Evolutionary conservation across 2,329 filamentous ascomycete species (phyloP), one percentile per base, ranked within the genome.

Genomic region (Aspergillus niger): DNA sequence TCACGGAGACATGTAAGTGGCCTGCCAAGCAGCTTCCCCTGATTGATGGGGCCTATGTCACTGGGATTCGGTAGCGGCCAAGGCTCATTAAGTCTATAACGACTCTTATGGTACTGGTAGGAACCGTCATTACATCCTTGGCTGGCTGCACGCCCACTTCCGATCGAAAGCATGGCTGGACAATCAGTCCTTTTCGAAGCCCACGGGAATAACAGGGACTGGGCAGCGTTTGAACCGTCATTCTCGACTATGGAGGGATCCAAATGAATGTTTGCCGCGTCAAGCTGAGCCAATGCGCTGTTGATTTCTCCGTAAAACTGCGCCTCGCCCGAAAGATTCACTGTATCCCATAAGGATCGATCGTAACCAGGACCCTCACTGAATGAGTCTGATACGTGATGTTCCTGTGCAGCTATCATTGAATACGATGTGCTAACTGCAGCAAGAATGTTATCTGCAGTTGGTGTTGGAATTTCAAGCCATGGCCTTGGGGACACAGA

Each of bases 1-100:
- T 73, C 66, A 11, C 26, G 67, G 41, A 60, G 62, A 58, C 65
- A 65, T 5, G 64, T 7, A 1, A 47, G 57, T n/a, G 65, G 26
- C 39, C 58, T 62, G 8, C 58, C 55, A 8, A n/a, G 6, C 13
- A 38, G 15, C 36, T 44, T 55, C 5, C 59, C 54, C 26, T 59
- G 54, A 8, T 22, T 38, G 11, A 44, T 3, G 20, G 41, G 24
- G 55, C 30, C 41, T 8, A 13, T 13, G n/a, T 44, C 24, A 26
- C 20, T 6, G 47, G n/a, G 15, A 30, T 8, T 17, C 47, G 15
- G 47, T 39, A 38, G 38, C 5, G 60, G 10, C 26, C 51, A 32
- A n/a, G 44, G 24, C 26, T 57, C 55, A 24, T 61, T 44, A 28
- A 28, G 24, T 30, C 47, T 52, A 36, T 36, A 47, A 0, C 43